A percentile compares a stretch with the other conserved stretches of the same genome.
These are phyloP conservation scores for Cryphonectria carpinicola DNA, from an alignment of 2,329 filamentous ascomycete genomes.

Conservation along the genomic window DNA sequence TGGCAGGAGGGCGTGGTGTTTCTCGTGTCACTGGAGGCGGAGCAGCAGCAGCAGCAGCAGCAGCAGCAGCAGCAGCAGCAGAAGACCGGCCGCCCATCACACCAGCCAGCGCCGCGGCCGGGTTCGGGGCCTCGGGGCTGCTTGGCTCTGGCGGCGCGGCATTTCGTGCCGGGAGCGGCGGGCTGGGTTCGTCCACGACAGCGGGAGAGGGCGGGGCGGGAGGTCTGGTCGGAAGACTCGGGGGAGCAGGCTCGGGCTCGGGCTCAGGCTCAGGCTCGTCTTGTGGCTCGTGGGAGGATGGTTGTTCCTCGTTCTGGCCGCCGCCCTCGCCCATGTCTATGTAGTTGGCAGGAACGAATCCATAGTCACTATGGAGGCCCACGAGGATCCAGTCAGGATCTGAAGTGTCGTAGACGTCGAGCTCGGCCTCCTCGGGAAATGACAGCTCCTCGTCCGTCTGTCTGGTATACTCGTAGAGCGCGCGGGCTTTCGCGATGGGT, in stretches of 20 bases:
- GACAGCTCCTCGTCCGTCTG: constrained; percentile 98
- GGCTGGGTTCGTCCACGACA: constrained; percentile 42
- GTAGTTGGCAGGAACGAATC: constrained; percentile 95
- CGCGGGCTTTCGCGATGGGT: constrained; percentile 71
- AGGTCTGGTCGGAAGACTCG: constrained; percentile 48
- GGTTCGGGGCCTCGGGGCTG: constrained; percentile 45
- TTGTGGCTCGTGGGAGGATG: constrained; percentile 43
- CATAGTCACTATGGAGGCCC: constrained; percentile 81
- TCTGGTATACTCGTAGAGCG: constrained; percentile 96
- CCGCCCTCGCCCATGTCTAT: constrained; percentile 69
- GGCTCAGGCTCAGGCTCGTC: constrained; percentile 34
- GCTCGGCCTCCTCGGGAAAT: constrained; percentile 83
- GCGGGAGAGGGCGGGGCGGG: constrained; percentile 36
- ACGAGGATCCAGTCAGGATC: constrained; percentile 98
- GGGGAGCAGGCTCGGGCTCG: constrained; percentile 33
- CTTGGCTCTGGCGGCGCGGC: constrained; percentile 36
- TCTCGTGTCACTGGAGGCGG: constrained; percentile 51
- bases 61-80: constrained; percentile 42
- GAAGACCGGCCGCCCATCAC: constrained; percentile 55
- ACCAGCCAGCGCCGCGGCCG: constrained; percentile 59
- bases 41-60: constrained; percentile 43
- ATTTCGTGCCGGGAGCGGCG: constrained; percentile 45
- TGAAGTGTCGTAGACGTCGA: constrained; percentile 85
- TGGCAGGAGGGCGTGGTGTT: constrained; percentile 40
- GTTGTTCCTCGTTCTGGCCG: constrained; percentile 39